Conservation (phyloP, 768 basidiomycete genomes). For the Leucosporidium creatinivorum region DNA sequence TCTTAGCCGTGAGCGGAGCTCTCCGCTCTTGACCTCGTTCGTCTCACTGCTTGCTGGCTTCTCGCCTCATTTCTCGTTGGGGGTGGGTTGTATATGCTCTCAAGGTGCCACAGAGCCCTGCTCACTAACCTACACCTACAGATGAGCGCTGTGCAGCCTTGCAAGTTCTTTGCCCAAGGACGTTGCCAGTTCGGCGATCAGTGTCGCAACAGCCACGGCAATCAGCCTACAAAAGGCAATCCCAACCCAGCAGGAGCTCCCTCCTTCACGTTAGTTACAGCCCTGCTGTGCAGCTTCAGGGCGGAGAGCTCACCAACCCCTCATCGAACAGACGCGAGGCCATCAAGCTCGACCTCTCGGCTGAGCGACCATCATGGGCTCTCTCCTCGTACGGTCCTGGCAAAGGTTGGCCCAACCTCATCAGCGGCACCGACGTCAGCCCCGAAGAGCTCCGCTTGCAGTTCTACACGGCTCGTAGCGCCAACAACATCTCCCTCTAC, state of each 20-base stretch:
- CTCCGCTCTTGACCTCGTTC: too few species aligned
- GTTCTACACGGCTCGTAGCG: constrained; percentile 20
- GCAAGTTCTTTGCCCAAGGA: constrained; percentile 58
- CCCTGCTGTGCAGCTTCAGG: too few species aligned
- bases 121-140: too few species aligned
- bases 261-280: constrained; percentile 12
- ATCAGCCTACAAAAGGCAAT: constrained; percentile 26
- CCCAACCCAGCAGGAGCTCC: constrained; percentile 32
- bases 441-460: constrained; percentile 66
- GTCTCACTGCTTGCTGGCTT: too few species aligned
- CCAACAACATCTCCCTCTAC: constrained; percentile 25
- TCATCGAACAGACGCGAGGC: constrained; percentile 51
- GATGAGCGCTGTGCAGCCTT: constrained; percentile 35
- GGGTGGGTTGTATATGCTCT: too few species aligned
- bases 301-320: not conserved
- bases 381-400: constrained; percentile 69
- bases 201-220: constrained; percentile 60
- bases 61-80: too few species aligned
- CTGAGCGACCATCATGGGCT: constrained; percentile 71
- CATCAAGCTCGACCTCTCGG: constrained; percentile 59
- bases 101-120: too few species aligned
- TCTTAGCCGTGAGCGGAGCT: too few species aligned
- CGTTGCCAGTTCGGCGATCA: constrained; percentile 58
- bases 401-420: constrained; percentile 62
- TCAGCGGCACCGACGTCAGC: constrained; percentile 62